phyloP scores from a whole-genome alignment of 371 early-diverging fungal genomes.

The Nematocida sp. region DNA sequence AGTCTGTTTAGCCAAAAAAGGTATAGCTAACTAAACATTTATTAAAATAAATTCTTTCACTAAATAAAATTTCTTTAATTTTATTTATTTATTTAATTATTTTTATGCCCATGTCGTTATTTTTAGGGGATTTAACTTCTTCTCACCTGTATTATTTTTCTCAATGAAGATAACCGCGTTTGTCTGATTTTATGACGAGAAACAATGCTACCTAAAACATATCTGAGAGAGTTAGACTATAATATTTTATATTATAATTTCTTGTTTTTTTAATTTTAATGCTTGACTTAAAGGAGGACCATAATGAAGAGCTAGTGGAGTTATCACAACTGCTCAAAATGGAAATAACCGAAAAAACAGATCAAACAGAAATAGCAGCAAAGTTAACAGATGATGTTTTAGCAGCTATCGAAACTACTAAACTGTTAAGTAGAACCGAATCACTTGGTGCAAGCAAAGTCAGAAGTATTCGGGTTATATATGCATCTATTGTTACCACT shows the following conservation, averaged over 20 bases:
- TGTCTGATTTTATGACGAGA: slow-evolving; percentile 58
- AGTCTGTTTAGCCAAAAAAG: too few species aligned
- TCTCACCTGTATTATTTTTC: slow-evolving; percentile 4
- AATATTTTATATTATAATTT: slow-evolving; percentile 35
- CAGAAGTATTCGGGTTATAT: slow-evolving; percentile 39
- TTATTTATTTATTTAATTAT: slow-evolving; percentile 25
- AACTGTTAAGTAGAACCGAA: not conserved
- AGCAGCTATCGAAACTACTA: not conserved
- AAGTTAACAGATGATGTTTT: not conserved
- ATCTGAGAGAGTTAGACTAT: slow-evolving; percentile 35
- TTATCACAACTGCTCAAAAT: slow-evolving; percentile 6
- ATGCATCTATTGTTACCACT: slow-evolving; percentile 1
- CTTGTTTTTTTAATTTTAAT: slow-evolving; percentile 15
- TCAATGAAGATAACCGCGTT: slow-evolving; percentile 57
- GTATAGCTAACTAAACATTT: too few species aligned
- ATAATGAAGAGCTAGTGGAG: not conserved
- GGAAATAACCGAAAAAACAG: slow-evolving; percentile 24
- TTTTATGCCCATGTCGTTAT: not conserved
- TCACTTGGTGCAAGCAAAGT: slow-evolving; percentile 16
- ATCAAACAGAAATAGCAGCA: slow-evolving; percentile 16
- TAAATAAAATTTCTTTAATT: not conserved
- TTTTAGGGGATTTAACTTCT: too few species aligned
- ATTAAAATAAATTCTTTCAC: too few species aligned
- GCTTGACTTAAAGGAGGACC: not conserved
- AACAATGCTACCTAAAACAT: slow-evolving; percentile 60